Percentiles rank a stretch among this genome's conserved stretches.
Evolutionary conservation across 1,284 basidiomycete genomes (phyloP).

Genomic region (Trichosporon sp.): DNA sequence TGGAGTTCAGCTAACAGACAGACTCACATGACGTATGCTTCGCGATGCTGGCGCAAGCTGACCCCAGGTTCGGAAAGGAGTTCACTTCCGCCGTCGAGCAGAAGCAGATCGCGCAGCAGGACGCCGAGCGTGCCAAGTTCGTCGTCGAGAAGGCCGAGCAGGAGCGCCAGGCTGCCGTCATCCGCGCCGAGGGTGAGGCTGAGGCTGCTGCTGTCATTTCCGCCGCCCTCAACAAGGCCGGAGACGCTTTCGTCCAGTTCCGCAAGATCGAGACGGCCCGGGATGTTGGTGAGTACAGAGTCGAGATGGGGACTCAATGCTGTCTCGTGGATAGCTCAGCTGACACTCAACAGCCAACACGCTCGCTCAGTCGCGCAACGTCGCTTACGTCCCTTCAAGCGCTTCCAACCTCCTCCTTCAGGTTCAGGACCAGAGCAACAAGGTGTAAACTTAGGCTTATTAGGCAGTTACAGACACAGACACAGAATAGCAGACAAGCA

Average conservation of each 20-base stretch:
- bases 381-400: slow-evolving; percentile 78
- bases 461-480: no score
- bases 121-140: slow-evolving; percentile 97
- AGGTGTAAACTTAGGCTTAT: slow-evolving; percentile 5
- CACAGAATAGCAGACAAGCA: neutral
- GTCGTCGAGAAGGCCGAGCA: slow-evolving; percentile 95
- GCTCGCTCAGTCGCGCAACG: slow-evolving; percentile 69
- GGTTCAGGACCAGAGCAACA: slow-evolving; percentile 61
- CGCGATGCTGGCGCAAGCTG: neutral
- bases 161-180: slow-evolving; percentile 96
- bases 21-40: slow-evolving; percentile 52
- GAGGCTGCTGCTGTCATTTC: slow-evolving; percentile 94
- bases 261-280: slow-evolving; percentile 97
- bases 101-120: slow-evolving; percentile 61
- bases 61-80: slow-evolving; percentile 50
- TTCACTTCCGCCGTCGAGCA: slow-evolving; percentile 85
- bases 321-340: neutral
- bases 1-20: slow-evolving; percentile 19
- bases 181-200: slow-evolving; percentile 96
- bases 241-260: slow-evolving; percentile 91
- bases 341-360: slow-evolving; percentile 52
- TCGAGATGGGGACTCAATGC: neutral
- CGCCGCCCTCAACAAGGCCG: slow-evolving; percentile 73
- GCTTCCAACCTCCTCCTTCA: slow-evolving; percentile 76
- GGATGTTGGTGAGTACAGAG: slow-evolving; percentile 58